Conservation (phyloP, 225 moss, liverwort and hornwort genomes). For the Pseudoscleropodium purum region DNA sequence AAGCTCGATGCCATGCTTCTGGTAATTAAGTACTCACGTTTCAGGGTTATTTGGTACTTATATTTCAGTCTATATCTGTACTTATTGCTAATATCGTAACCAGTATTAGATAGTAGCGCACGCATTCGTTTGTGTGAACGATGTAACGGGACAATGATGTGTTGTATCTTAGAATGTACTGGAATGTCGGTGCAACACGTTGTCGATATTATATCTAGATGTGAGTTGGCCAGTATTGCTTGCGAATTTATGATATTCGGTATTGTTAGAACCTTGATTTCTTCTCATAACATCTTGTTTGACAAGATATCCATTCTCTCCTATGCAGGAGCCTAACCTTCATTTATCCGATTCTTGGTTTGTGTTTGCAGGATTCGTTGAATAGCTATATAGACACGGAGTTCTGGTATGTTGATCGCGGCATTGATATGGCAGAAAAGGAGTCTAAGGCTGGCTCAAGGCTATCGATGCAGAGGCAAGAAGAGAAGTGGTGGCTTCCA, state of each 20-base stretch:
- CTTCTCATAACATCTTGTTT: not conserved
- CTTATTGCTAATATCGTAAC: not conserved
- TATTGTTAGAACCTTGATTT: not conserved
- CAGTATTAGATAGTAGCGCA: not conserved
- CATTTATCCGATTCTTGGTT: not conserved
- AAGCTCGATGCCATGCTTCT: constrained; percentile 88
- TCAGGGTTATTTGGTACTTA: not conserved
- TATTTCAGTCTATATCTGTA: not conserved
- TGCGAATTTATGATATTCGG: not conserved
- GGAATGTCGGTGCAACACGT: not conserved
- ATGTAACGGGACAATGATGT: not conserved
- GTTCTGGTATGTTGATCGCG: constrained; percentile 94
- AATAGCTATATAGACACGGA: constrained; percentile 64
- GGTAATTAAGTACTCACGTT: constrained; percentile 18
- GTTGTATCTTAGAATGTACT: not conserved
- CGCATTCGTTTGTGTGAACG: not conserved
- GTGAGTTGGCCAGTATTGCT: not conserved
- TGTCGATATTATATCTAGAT: not conserved
- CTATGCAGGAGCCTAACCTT: not conserved
- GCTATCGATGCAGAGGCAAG: constrained; percentile 78
- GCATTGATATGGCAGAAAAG: constrained; percentile 71
- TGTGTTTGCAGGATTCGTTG: constrained; percentile 58
- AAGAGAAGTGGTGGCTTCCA: constrained; percentile 99
- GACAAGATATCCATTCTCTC: not conserved
- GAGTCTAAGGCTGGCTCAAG: constrained; percentile 37